Evolutionary conservation across 2,329 filamentous ascomycete genomes (phyloP).

Genomic region (Fusarium subglutinans): DNA sequence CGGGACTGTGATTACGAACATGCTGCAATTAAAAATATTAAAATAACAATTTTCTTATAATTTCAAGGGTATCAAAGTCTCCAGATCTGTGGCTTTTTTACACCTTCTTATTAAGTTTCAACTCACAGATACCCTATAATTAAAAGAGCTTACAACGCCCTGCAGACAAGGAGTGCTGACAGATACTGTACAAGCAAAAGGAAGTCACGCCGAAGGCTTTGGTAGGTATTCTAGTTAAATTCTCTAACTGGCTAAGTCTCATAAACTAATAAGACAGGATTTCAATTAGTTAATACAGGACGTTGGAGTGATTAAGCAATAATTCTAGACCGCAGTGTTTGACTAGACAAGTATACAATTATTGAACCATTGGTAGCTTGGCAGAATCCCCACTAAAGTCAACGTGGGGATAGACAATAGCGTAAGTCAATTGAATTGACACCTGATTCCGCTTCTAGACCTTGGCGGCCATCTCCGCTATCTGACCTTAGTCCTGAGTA

Average conservation of each 20-base stretch:
- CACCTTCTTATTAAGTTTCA: not conserved
- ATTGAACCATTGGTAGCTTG: too few species aligned
- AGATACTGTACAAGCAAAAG: not conserved
- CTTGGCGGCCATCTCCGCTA: not conserved
- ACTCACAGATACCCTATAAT: too few species aligned
- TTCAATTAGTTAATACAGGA: rapidly evolving
- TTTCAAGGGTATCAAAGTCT: rapidly evolving
- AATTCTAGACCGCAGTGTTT: not conserved
- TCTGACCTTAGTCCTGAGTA: not conserved
- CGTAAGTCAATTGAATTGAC: too few species aligned
- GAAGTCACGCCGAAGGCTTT: rapidly evolving
- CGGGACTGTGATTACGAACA: rapidly evolving
- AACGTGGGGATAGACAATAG: too few species aligned
- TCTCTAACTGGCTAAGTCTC: rapidly evolving
- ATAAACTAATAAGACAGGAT: rapidly evolving
- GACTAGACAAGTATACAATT: too few species aligned
- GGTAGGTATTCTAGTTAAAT: not conserved
- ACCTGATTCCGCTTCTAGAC: not conserved
- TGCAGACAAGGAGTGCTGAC: not conserved
- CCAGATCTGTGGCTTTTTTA: rapidly evolving
- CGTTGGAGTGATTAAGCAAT: not conserved
- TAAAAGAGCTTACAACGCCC: not conserved
- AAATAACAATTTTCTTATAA: rapidly evolving
- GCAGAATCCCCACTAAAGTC: too few species aligned
- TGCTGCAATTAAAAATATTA: rapidly evolving